Conservation (phyloP, 176 grass and related monocot species). For the Poa annua region DNA sequence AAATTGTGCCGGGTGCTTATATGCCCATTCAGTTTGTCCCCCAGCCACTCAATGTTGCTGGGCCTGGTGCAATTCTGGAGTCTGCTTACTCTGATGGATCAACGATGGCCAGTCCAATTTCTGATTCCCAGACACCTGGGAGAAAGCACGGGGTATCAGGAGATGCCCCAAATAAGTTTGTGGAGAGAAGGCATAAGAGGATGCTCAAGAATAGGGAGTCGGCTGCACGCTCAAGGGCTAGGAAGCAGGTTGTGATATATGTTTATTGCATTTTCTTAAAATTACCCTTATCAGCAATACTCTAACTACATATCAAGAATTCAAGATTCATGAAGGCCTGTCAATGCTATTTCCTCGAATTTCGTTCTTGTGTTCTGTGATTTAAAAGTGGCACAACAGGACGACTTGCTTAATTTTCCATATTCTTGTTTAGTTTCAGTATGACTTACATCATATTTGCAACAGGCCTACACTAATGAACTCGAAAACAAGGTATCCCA, state of each 20-base stretch:
- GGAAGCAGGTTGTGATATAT: constrained; percentile 79
- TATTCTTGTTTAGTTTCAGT: constrained; percentile 10
- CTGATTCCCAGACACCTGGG: constrained; percentile 58
- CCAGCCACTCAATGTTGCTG: constrained; percentile 52
- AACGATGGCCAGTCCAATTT: constrained; percentile 56
- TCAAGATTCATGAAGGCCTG: background rate
- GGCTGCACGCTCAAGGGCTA: constrained; percentile 96
- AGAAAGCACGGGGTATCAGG: constrained; percentile 60
- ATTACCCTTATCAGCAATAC: constrained; percentile 1
- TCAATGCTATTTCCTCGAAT: background rate
- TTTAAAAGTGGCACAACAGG: constrained; percentile 10
- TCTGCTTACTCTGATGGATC: constrained; percentile 52
- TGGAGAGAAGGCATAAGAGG: constrained; percentile 97
- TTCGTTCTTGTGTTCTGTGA: constrained; percentile 25
- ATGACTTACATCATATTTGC: constrained; percentile 44
- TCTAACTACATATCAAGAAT: background rate
- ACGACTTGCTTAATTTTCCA: background rate
- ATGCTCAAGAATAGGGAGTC: constrained; percentile 99
- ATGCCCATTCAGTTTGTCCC: constrained; percentile 38
- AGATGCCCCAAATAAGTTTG: constrained; percentile 61
- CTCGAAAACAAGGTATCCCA: constrained; percentile 95
- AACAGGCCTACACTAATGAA: constrained; percentile 98
- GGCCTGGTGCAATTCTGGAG: constrained; percentile 44
- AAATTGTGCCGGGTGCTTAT: constrained; percentile 41
- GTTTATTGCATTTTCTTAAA: background rate